These are phyloP conservation scores for Komagataea norvegica DNA, from an alignment of 1,139 yeast genomes.

Conservation along the genomic window DNA sequence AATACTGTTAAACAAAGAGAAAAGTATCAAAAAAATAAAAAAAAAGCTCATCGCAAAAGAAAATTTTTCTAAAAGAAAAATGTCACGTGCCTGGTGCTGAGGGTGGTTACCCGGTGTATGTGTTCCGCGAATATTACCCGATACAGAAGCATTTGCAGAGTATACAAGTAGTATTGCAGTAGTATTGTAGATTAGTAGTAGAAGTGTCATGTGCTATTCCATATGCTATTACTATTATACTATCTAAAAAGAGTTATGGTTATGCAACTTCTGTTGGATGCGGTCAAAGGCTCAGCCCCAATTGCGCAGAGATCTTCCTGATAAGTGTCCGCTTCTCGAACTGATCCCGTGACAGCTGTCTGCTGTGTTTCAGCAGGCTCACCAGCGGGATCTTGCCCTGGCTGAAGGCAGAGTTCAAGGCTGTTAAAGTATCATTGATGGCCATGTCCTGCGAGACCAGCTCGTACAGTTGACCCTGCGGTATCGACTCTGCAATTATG, in stretches of 20 bases:
- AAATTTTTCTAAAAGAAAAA: constrained; percentile 4
- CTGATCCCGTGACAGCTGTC: constrained; percentile 72
- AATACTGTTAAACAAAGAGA: neutral
- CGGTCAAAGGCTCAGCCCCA: constrained; percentile 11
- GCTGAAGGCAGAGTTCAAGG: constrained; percentile 55
- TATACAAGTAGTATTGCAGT: too few species aligned
- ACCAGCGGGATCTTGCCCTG: constrained; percentile 43
- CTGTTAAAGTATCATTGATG: constrained; percentile 59
- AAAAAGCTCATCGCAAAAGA: constrained; percentile 6
- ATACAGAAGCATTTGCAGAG: too few species aligned
- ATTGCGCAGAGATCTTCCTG: constrained; percentile 31
- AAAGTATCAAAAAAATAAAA: neutral
- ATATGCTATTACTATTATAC: too few species aligned
- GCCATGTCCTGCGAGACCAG: constrained; percentile 65
- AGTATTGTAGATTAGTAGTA: too few species aligned
- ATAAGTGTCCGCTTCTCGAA: constrained; percentile 46
- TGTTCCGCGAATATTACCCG: constrained; percentile 4
- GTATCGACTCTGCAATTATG: constrained; percentile 43
- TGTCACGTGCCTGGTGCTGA: neutral
- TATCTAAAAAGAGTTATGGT: too few species aligned
- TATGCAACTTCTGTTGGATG: neutral
- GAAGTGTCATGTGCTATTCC: too few species aligned
- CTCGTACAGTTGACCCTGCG: constrained; percentile 54
- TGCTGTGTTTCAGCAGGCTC: constrained; percentile 50
- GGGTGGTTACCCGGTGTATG: constrained; percentile 6